Evolutionary conservation across 441 rosid species (phyloP).

Genomic region (Populus hybrid): DNA sequence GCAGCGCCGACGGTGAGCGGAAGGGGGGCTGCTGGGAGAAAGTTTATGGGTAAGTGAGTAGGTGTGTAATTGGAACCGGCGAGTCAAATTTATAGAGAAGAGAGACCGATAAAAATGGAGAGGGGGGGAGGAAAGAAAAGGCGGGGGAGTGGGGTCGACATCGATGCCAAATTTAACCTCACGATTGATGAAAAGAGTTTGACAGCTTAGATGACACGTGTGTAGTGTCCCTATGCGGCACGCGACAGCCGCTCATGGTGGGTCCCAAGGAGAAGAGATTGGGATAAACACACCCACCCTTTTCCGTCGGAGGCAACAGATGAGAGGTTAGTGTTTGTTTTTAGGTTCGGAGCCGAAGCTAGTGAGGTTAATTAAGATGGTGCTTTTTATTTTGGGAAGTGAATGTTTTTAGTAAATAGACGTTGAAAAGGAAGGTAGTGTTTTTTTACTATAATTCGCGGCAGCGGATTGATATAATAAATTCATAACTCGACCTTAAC

Average conservation of each 20-base stretch:
- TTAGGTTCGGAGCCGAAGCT: background rate
- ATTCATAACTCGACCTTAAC: too few relatives aligned
- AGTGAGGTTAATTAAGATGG: background rate
- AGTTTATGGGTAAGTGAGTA: background rate
- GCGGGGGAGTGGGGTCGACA: background rate
- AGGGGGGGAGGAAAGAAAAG: background rate
- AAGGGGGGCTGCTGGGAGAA: background rate
- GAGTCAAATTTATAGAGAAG: background rate
- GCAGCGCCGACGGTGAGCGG: background rate
- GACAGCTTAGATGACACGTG: conserved; percentile 52
- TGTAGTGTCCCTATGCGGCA: conserved; percentile 49
- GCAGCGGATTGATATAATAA: too few relatives aligned
- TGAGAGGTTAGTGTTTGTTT: background rate
- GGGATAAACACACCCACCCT: background rate
- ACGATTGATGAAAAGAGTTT: conserved; percentile 7
- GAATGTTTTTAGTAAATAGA: too few relatives aligned
- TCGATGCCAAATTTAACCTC: background rate
- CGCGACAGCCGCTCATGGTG: conserved; percentile 55
- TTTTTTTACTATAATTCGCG: too few relatives aligned
- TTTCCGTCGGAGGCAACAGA: background rate
- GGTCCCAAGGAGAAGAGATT: conserved; percentile 15
- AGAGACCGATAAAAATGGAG: background rate
- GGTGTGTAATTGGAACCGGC: background rate
- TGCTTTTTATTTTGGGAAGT: too few relatives aligned
- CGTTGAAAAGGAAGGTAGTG: too few relatives aligned